These are phyloP conservation scores for Suhomyces panamericanus DNA, from an alignment of 1,139 yeast species.

Conservation along the genomic window DNA sequence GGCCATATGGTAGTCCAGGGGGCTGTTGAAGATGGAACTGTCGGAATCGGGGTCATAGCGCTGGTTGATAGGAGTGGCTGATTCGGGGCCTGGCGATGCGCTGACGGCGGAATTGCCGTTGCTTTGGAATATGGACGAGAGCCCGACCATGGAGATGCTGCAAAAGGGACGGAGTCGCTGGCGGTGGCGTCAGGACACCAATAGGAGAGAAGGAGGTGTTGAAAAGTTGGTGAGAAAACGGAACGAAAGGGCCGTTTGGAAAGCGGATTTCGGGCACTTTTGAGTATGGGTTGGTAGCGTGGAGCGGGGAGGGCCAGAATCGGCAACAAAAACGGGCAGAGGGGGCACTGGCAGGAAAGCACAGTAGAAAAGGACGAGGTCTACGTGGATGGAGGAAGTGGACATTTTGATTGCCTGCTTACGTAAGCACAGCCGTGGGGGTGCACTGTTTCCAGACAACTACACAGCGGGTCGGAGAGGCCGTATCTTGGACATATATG, in stretches of 20 bases:
- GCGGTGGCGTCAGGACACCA: background rate
- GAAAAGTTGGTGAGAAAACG: background rate
- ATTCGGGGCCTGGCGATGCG: background rate
- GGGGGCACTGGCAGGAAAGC: background rate
- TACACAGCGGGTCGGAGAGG: background rate
- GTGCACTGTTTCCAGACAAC: background rate
- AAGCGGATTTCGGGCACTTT: background rate
- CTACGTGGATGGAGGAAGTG: background rate
- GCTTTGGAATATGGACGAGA: constrained; percentile 15
- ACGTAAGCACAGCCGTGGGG: background rate
- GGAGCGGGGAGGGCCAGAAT: too few species aligned
- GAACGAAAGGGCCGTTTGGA: background rate
- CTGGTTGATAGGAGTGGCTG: background rate
- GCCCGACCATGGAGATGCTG: constrained; percentile 12
- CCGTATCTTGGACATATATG: background rate
- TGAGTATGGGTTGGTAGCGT: too few species aligned
- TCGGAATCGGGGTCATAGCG: constrained; percentile 5
- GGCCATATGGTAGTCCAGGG: constrained; percentile 1
- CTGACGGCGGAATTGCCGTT: background rate
- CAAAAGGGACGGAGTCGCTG: background rate
- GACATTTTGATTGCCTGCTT: background rate
- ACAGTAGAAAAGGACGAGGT: background rate
- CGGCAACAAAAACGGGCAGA: background rate
- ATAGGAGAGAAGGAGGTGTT: background rate
- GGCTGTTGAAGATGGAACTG: constrained; percentile 8